phyloP scores from a whole-genome alignment of 2,329 filamentous ascomycete genomes.

The Periconia sp. region DNA sequence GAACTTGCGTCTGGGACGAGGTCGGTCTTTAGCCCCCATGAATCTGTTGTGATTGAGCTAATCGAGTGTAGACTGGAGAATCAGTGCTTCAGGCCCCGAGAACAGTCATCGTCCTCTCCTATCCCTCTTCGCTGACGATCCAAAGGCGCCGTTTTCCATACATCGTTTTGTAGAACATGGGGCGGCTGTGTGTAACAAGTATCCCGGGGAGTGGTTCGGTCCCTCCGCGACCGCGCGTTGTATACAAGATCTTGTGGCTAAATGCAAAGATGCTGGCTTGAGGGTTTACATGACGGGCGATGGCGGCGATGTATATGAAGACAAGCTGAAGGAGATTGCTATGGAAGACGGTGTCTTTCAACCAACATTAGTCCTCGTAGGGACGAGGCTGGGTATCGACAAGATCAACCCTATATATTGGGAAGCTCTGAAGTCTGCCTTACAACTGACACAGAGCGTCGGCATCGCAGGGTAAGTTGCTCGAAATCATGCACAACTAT shows the following conservation, averaged over 20 bases:
- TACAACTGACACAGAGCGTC: slow-evolving; percentile 90
- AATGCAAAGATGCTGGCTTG: slow-evolving; percentile 63
- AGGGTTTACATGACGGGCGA: slow-evolving; percentile 89
- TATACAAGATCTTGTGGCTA: slow-evolving; percentile 79
- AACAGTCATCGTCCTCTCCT: slow-evolving; percentile 71
- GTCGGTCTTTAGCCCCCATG: slow-evolving; percentile 47
- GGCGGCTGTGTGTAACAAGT: slow-evolving; percentile 83
- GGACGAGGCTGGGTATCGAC: slow-evolving; percentile 87
- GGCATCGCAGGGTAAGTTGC: slow-evolving; percentile 83
- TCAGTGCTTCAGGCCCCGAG: slow-evolving; percentile 52
- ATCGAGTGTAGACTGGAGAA: slow-evolving; percentile 68
- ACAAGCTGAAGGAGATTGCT: slow-evolving; percentile 79
- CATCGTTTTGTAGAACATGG: slow-evolving; percentile 92
- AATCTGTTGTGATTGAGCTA: background rate
- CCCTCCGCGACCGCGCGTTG: slow-evolving; percentile 94
- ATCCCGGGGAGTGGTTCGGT: slow-evolving; percentile 97
- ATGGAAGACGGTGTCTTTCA: slow-evolving; percentile 68
- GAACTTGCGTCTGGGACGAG: slow-evolving; percentile 74
- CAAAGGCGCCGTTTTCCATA: slow-evolving; percentile 86
- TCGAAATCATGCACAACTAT: background rate
- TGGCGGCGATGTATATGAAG: slow-evolving; percentile 89
- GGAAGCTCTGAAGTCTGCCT: slow-evolving; percentile 81
- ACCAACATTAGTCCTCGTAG: slow-evolving; percentile 85
- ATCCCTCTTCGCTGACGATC: slow-evolving; percentile 83
- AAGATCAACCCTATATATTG: slow-evolving; percentile 94